These are phyloP conservation scores for Suhomyces sp. DNA, from an alignment of 805 yeast species.

Conservation along the genomic window DNA sequence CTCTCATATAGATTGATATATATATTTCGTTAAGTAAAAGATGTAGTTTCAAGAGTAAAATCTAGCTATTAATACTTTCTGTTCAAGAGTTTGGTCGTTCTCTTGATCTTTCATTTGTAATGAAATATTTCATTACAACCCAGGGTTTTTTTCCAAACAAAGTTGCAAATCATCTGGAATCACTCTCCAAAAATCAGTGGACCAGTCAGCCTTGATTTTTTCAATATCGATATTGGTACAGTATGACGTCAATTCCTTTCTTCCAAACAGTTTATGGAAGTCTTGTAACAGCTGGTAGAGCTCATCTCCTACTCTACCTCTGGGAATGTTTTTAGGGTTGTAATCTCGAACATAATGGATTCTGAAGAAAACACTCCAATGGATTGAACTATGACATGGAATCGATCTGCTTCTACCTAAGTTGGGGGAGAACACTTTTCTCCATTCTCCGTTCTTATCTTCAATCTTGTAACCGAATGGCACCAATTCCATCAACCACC, in stretches of 20 bases:
- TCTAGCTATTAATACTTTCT: not conserved
- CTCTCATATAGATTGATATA: constrained; percentile 2
- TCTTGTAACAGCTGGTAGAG: constrained; percentile 21
- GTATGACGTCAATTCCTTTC: constrained; percentile 12
- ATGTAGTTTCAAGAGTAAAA: not conserved
- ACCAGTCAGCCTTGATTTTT: constrained; percentile 17
- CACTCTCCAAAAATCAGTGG: constrained; percentile 25
- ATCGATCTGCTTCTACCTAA: constrained; percentile 52
- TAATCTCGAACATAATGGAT: constrained; percentile 47
- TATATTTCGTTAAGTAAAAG: not conserved
- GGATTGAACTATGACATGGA: constrained; percentile 48
- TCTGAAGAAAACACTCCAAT: constrained; percentile 67
- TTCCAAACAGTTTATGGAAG: constrained; percentile 8
- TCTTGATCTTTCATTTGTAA: too few species aligned
- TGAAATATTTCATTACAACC: constrained; percentile 3
- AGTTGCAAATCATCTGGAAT: constrained; percentile 36
- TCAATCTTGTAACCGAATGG: constrained; percentile 57
- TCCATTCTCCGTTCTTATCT: constrained; percentile 50
- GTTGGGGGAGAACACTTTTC: constrained; percentile 51
- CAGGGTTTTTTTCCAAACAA: constrained; percentile 5
- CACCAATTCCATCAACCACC: constrained; percentile 67
- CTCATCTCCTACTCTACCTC: constrained; percentile 15
- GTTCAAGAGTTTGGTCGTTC: not conserved
- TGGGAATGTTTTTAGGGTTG: constrained; percentile 34
- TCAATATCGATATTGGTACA: constrained; percentile 14